phyloP scores from a whole-genome alignment of 176 grass and related monocot species.

The Triticum monococcum region DNA sequence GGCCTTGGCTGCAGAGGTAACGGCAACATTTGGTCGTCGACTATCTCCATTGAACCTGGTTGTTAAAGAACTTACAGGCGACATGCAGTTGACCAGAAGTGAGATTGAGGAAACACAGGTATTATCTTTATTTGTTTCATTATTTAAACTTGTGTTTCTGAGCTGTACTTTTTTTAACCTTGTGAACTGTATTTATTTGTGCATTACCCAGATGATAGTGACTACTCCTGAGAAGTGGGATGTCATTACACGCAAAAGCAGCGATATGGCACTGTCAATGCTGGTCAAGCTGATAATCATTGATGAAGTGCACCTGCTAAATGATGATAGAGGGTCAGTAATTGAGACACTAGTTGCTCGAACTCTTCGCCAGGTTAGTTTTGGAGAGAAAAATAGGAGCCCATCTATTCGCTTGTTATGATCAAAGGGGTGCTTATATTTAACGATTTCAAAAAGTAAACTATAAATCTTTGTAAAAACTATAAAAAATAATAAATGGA shows the following conservation, averaged over 20 bases:
- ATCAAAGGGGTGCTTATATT: conserved; percentile 7
- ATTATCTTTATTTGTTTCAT: conserved; percentile 21
- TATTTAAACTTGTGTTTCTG: conserved; percentile 7
- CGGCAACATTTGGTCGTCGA: conserved; percentile 75
- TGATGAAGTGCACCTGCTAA: conserved; percentile 95
- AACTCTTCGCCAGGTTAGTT: conserved; percentile 83
- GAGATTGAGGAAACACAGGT: conserved; percentile 93
- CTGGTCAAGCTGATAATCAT: conserved; percentile 95
- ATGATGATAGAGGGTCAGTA: conserved; percentile 97
- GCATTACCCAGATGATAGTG: conserved; percentile 81
- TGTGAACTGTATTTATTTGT: conserved; percentile 29
- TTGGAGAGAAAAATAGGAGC: not conserved
- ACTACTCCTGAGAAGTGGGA: conserved; percentile 99
- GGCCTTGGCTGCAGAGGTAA: conserved; percentile 96
- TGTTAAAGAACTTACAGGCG: conserved; percentile 92
- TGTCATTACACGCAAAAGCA: conserved; percentile 99
- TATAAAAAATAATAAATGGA: not conserved
- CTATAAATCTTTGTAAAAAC: conserved; percentile 25
- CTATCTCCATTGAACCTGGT: conserved; percentile 77
- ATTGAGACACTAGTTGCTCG: conserved; percentile 96
- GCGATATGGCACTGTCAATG: conserved; percentile 98
- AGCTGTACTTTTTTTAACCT: conserved; percentile 15
- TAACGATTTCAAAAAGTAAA: conserved; percentile 20
- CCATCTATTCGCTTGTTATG: not conserved
- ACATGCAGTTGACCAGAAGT: conserved; percentile 95